Evolutionary conservation across 2,329 filamentous ascomycete species (phyloP).

Genomic region (Alternaria longipes): DNA sequence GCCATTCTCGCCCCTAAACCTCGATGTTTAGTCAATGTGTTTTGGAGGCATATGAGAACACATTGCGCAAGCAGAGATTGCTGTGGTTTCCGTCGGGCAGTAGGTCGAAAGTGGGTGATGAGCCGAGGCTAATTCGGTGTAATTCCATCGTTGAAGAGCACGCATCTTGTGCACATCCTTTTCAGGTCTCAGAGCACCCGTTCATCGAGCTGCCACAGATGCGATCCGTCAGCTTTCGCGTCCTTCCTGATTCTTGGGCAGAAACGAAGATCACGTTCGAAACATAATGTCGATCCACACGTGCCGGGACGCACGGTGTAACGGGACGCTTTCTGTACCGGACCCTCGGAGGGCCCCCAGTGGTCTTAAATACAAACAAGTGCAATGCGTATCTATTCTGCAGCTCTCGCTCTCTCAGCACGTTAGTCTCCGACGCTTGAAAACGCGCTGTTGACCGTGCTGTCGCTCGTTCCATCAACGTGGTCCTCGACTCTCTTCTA

Average conservation of each 20-base stretch:
- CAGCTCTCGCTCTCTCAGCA: no score
- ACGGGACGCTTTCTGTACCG: no score
- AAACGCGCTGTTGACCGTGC: no score
- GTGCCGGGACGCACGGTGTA: no score
- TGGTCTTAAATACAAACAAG: no score
- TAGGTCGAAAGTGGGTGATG: conserved; percentile 13
- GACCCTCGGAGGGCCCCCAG: no score
- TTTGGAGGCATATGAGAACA: not conserved
- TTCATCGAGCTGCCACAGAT: not conserved
- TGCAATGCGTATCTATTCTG: no score
- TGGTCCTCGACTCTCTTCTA: no score
- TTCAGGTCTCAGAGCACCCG: not conserved
- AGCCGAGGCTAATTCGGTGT: conserved; percentile 16
- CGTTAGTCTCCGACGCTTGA: no score
- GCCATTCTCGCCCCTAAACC: not conserved
- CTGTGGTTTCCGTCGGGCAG: conserved; percentile 3
- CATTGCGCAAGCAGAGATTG: conserved; percentile 12
- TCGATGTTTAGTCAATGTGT: not conserved
- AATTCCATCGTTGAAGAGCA: not conserved
- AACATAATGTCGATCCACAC: no score
- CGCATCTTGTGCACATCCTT: not conserved
- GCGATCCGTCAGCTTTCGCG: not conserved
- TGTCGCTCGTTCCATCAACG: no score
- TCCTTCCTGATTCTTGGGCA: not conserved
- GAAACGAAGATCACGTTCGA: not conserved